Base-by-base conservation (phyloP, 257 asterid species). In the Solanum lycopersicoides region DNA sequence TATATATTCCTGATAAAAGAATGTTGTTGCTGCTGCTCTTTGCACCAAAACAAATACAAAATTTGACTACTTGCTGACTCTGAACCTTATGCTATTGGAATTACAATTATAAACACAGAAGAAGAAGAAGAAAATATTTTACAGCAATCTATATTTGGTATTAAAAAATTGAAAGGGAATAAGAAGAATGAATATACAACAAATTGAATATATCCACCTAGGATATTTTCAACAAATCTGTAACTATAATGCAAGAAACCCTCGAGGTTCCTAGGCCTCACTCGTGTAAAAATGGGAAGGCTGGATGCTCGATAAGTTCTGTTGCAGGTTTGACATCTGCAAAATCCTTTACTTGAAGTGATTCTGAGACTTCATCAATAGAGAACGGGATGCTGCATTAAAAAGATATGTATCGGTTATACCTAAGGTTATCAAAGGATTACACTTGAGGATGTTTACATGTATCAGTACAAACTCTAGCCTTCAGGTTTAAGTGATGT, bases 361-460 rank as follows among this genome's bases (percentile, higher is more conserved):
- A 90, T 68, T 89, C 90, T 7, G 98, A 94, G 60, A 97, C 94
- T 28, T 97, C 99, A 63, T 95, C 99, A 56, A 94, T 90, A 8
- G 99, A 95, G 94, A 97, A 97, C 0, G 98, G 99, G 84, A 96
- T 97, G 94, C 99, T 97, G 98, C 91, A 92, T 71, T 21, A 15
- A 82, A 7, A 82, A 82, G 20, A 82, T 4, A 45, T 28, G 41
- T 79, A 32, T 53, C n/a, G 13, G 74, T 86, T 56, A 82, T 34
- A 76, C 12, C 44, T 50, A 50, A 3, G 9, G 69, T 45, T 30
- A 35, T 80, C 66, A 30, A 14, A 4, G 14, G 37, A 28, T 59
- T 56, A 53, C 39, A 32, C 83, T 75, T 23, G 34, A 75, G 21
- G 21, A 2, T 11, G 21, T 34, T 65, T 71, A 23, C 35, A 0